Evolutionary conservation across 2,329 filamentous ascomycete species (phyloP), one percentile per base, ranked within the genome.

Genomic region (Sporothrix euskadiensis): DNA sequence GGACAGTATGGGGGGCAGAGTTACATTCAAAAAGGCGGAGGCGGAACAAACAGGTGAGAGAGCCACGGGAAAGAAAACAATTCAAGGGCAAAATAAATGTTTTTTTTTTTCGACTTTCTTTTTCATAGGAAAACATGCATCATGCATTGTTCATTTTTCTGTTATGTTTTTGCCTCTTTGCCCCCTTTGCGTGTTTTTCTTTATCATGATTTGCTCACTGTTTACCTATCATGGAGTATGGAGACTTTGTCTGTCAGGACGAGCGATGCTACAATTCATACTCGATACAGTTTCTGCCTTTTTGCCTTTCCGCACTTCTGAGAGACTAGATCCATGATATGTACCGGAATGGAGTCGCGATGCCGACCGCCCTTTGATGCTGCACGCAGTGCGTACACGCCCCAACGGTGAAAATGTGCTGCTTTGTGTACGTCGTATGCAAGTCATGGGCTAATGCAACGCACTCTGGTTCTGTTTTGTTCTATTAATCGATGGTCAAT

Each of bases 391-490:
- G 22, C 19, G 19, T 14, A 54, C 66, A 54, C 66, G 30, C 44
- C 47, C 47, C 66, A 69, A 69, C 41, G 26, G 65, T 69, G 47
- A 56, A 54, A 22, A 30, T 68, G 35, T 19, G 22, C 39, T n/a
- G 19, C 8, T 56, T 56, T 69, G 19, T 41, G 22, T 41, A 22
- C 19, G 52, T 47, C 26, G 56, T 63, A 73, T 74, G 73, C 73
- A 73, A 68, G 71, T 71, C 59, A 74, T 74, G 69, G 59, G 32
- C 73, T 56, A 73, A 73, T 74, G 73, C 71, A 73, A 68, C 59
- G 30, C 41, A 44, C 14, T 59, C 35, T 47, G 52, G 69, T 66
- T 71, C 19, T 16, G 8, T n/a, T 66, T 54, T 52, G 4, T n/a
- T n/a, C 4, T 56, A 30, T 56, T 4, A 41, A 30, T 65, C 30